Evolutionary conservation across 345 rosid genomes (phyloP).

Genomic region (Streptanthus diversifolius): DNA sequence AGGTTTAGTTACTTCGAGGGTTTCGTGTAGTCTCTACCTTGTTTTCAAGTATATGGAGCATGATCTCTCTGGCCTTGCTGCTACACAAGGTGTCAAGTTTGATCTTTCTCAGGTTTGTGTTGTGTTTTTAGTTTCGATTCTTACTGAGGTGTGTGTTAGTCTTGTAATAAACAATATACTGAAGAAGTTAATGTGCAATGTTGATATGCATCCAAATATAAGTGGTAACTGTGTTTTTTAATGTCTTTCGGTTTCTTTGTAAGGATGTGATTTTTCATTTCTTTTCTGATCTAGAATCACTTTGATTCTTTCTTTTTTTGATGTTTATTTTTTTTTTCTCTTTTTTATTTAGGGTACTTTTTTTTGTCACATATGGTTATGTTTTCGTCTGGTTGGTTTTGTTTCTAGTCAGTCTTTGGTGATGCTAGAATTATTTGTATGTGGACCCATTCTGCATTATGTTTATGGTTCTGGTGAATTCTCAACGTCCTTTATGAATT

Average conservation of each 20-base stretch:
- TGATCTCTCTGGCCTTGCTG: slow-evolving; percentile 85
- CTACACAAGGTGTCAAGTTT: slow-evolving; percentile 69
- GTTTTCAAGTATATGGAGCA: slow-evolving; percentile 95
- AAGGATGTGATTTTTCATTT: not conserved
- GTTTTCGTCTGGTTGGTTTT: slow-evolving; percentile 16
- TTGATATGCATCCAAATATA: not conserved
- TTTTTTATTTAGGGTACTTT: not conserved
- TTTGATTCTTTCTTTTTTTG: not conserved
- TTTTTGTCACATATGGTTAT: slow-evolving; percentile 1
- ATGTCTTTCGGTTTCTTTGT: not conserved
- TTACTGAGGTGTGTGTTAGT: no score
- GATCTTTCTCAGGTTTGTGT: slow-evolving; percentile 72
- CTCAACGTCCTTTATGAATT: not conserved
- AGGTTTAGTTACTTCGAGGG: slow-evolving; percentile 85
- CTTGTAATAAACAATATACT: no score
- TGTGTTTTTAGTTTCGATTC: not conserved
- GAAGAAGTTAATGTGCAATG: not conserved
- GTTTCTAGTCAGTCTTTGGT: slow-evolving; percentile 20
- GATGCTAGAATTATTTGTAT: slow-evolving; percentile 10
- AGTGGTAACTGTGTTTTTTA: not conserved
- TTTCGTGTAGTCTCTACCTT: slow-evolving; percentile 84
- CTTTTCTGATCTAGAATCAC: not conserved
- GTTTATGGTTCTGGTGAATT: not conserved
- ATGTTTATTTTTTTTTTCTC: not conserved
- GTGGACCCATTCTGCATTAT: slow-evolving; percentile 29